These are phyloP conservation scores for Pseudocercospora fuligena DNA, from an alignment of 2,329 filamentous ascomycete genomes.

Conservation along the genomic window DNA sequence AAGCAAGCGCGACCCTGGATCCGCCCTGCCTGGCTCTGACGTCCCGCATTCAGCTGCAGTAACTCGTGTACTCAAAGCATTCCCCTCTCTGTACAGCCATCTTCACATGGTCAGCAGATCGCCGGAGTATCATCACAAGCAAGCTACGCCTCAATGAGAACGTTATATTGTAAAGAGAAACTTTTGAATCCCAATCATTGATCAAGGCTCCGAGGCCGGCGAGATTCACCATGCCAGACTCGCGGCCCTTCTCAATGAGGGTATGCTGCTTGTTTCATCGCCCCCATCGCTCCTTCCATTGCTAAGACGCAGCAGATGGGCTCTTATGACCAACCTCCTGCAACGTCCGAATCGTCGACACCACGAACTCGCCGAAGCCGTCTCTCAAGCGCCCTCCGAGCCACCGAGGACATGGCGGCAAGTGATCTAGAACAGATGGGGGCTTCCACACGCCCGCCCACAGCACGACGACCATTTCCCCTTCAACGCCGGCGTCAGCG, in stretches of 20 bases:
- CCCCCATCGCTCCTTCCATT: not conserved
- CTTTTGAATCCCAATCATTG: not conserved
- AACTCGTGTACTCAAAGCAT: conserved; percentile 3
- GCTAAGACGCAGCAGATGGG: conserved; percentile 36
- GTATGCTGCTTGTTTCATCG: conserved; percentile 25
- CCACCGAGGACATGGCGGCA: conserved; percentile 40
- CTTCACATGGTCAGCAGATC: not conserved
- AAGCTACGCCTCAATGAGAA: not conserved
- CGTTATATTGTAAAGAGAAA: not conserved
- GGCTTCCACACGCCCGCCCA: conserved; percentile 14
- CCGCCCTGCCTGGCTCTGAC: not conserved
- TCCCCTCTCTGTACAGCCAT: conserved; percentile 11
- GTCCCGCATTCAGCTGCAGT: not conserved
- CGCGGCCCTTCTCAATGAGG: conserved; percentile 29
- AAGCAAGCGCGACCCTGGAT: conserved; percentile 8
- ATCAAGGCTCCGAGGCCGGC: conserved; percentile 8
- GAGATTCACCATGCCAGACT: conserved; percentile 28
- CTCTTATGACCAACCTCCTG: conserved; percentile 53
- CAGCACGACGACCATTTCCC: conserved; percentile 17
- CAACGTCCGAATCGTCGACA: conserved; percentile 39
- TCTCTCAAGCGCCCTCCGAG: conserved; percentile 42
- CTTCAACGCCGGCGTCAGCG: conserved; percentile 29
- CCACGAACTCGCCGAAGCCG: conserved; percentile 39
- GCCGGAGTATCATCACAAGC: not conserved
- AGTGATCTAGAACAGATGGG: conserved; percentile 30